Evolutionary conservation across 192 early-diverging fungal genomes (phyloP), one percentile per base, ranked within the genome.

Genomic region (Umbelopsis ramanniana): DNA sequence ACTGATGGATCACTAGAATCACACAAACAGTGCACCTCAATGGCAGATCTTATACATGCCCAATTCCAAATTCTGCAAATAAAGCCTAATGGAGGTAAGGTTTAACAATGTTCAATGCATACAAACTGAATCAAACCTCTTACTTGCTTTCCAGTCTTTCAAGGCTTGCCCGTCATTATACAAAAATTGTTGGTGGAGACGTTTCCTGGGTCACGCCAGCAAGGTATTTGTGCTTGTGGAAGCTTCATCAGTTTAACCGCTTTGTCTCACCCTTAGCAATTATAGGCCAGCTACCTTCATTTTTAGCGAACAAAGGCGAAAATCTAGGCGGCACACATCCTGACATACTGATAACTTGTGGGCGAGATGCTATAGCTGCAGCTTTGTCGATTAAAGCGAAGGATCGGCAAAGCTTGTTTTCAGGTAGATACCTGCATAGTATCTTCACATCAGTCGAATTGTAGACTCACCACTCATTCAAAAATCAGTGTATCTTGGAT

Each of bases 401-500:
- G 4, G 21, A 47, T 53, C 24, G 37, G 7, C 66, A 71, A 55
- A 68, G 66, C 7, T 15, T 35, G 10, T 70, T 72, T 67, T 74
- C 76, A 53, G 76, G 76, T 78, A 78, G 19, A 0, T 52, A 14
- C 38, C 40, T 38, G 45, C 9, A 52, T 47, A 14, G 24, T 29
- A 37, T 50, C 15, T 6, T 15, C 5, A n/a, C 48, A n/a, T 43
- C 29, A 29, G 11, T 43, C 6, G 40, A 11, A 43, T 43, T 12
- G 40, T 0, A 43, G 6, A 5, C 48, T 50, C 7, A 50, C 17
- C 17, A 21, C 48, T 0, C n/a, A 21, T 17, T 15, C 9, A 4
- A 50, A n/a, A 43, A 43, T n/a, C 14, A 78, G 76, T 78, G 10
- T 78, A 69, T 26, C 57, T 78, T 52, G 76, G 76, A 1, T 69